A percentile compares a stretch with the other conserved stretches of the same genome.
Conservation (phyloP, 2,329 filamentous ascomycete species). For the Xylaria digitata region DNA sequence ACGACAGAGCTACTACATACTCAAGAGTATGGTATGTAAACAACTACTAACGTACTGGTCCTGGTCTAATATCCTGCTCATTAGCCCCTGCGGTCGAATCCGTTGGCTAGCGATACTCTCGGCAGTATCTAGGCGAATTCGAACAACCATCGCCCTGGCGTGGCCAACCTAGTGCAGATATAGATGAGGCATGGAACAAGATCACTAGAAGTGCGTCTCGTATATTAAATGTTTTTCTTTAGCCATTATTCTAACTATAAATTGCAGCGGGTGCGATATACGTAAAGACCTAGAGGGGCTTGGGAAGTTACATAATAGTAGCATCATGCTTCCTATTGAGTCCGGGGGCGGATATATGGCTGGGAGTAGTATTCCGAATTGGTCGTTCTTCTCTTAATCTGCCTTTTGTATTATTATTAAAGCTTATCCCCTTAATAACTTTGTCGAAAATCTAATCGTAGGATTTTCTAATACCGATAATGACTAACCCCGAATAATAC, state of each 20-base stretch:
- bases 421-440: not conserved
- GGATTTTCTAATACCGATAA: not conserved
- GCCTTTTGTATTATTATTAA: too few relatives aligned
- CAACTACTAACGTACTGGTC: not conserved
- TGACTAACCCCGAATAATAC: not conserved
- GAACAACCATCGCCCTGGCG: not conserved
- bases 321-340: conserved; percentile 13
- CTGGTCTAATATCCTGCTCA: not conserved
- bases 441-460: not conserved
- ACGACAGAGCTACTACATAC: not conserved
- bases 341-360: conserved; percentile 20
- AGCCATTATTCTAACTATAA: not conserved
- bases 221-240: too few relatives aligned
- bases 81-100: not conserved
- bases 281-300: conserved; percentile 7
- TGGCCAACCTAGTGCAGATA: not conserved
- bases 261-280: not conserved
- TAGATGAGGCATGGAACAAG: conserved; percentile 3
- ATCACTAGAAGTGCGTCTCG: not conserved
- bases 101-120: not conserved
- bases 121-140: conserved; percentile 7
- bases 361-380: not conserved
- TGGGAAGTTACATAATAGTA: conserved; percentile 8
- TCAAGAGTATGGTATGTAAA: not conserved
- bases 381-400: not conserved